phyloP scores from a whole-genome alignment of 805 yeast species.

The Lachancea fermentati region DNA sequence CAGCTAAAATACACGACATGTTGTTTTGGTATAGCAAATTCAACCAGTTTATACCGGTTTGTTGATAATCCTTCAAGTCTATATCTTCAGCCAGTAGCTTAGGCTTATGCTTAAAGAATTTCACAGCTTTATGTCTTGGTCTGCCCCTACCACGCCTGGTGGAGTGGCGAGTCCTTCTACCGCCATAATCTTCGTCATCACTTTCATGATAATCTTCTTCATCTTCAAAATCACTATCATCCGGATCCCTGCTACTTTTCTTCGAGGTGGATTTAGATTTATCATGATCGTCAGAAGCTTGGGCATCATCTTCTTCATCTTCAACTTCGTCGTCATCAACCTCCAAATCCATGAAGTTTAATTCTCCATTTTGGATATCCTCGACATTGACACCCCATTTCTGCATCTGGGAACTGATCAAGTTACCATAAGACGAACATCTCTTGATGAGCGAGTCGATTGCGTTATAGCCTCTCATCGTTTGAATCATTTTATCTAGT shows the following conservation, averaged over 20 bases:
- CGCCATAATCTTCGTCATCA: constrained; percentile 22
- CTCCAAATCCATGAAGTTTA: constrained; percentile 28
- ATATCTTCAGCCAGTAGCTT: constrained; percentile 54
- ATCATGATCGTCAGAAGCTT: constrained; percentile 6
- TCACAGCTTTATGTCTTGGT: constrained; percentile 27
- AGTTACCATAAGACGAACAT: constrained; percentile 72
- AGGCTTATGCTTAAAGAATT: constrained; percentile 70
- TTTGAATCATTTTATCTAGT: constrained; percentile 61
- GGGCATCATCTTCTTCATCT: constrained; percentile 16
- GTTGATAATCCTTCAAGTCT: constrained; percentile 81
- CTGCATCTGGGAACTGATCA: constrained; percentile 64
- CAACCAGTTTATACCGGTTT: constrained; percentile 96
- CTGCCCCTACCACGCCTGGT: constrained; percentile 9
- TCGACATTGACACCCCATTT: constrained; percentile 85
- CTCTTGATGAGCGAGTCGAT: constrained; percentile 85
- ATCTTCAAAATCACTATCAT: constrained; percentile 27
- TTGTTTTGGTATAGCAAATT: constrained; percentile 68
- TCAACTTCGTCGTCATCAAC: constrained; percentile 28
- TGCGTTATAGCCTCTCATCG: constrained; percentile 85
- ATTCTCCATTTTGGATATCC: constrained; percentile 44
- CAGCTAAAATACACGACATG: constrained; percentile 91
- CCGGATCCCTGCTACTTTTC: constrained; percentile 21
- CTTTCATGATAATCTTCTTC: constrained; percentile 29
- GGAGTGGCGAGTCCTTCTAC: constrained; percentile 14
- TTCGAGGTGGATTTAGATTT: constrained; percentile 1